Percentiles rank a stretch among this genome's conserved stretches.
Conservation (phyloP, 2,329 filamentous ascomycete species). For the Phialophora verrucosa region DNA sequence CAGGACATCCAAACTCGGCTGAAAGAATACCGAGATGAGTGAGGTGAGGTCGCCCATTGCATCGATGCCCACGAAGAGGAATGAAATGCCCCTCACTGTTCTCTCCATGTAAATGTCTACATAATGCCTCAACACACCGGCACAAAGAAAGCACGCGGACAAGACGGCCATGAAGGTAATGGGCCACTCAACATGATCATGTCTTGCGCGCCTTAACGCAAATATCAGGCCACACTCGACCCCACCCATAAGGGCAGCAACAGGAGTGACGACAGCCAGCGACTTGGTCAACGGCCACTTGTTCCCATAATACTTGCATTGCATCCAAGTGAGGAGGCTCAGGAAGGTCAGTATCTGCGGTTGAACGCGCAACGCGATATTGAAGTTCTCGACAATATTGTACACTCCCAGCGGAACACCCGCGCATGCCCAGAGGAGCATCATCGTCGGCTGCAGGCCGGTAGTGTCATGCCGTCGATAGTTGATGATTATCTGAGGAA, state of each 20-base stretch:
- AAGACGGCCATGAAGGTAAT: slow-evolving; percentile 69
- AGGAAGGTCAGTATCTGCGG: slow-evolving; percentile 61
- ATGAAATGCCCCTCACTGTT: slow-evolving; percentile 73
- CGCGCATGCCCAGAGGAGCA: slow-evolving; percentile 72
- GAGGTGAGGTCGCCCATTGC: slow-evolving; percentile 72
- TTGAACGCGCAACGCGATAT: slow-evolving; percentile 60
- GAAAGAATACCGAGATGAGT: slow-evolving; percentile 67
- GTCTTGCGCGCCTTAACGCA: slow-evolving; percentile 56
- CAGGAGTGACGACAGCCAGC: slow-evolving; percentile 55
- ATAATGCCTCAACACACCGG: slow-evolving; percentile 71
- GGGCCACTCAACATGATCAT: slow-evolving; percentile 62
- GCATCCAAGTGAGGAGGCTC: slow-evolving; percentile 61
- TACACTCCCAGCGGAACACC: slow-evolving; percentile 70
- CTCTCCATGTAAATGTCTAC: slow-evolving; percentile 70
- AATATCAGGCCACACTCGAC: slow-evolving; percentile 66
- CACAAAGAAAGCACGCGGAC: slow-evolving; percentile 66
- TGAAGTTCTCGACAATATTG: slow-evolving; percentile 61
- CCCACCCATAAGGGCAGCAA: slow-evolving; percentile 64
- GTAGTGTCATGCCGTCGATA: slow-evolving; percentile 68
- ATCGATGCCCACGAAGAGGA: slow-evolving; percentile 73
- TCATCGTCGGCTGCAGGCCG: slow-evolving; percentile 71
- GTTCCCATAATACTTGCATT: slow-evolving; percentile 62
- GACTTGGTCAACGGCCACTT: slow-evolving; percentile 61
- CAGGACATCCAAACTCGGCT: slow-evolving; percentile 63
- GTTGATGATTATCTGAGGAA: slow-evolving; percentile 73